phyloP scores from a whole-genome alignment of 2,329 filamentous ascomycete species.

The Eutypa lata region DNA sequence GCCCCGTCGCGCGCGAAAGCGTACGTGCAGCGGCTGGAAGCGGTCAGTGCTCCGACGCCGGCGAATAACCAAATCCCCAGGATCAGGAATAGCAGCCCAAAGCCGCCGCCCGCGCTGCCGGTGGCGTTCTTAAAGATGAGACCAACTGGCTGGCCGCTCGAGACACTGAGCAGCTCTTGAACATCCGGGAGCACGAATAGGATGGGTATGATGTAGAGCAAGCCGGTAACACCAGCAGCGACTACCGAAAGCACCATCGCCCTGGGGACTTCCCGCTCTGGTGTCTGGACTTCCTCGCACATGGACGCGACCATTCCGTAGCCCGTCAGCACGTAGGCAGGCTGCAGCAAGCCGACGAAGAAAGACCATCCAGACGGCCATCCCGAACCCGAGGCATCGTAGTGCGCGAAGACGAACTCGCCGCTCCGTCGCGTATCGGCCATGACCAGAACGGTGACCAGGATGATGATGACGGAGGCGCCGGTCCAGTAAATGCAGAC shows the following conservation, averaged over 20 bases:
- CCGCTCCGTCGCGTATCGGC: conserved; percentile 54
- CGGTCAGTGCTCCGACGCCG: conserved; percentile 71
- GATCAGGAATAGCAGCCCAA: conserved; percentile 72
- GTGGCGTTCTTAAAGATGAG: conserved; percentile 74
- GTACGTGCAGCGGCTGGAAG: conserved; percentile 71
- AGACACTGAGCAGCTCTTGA: conserved; percentile 57
- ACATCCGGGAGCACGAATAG: conserved; percentile 74
- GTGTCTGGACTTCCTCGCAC: conserved; percentile 70
- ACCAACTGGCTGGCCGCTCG: conserved; percentile 73
- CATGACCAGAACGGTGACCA: conserved; percentile 56
- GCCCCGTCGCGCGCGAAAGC: conserved; percentile 74
- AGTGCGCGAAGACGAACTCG: conserved; percentile 66
- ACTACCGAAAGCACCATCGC: conserved; percentile 69
- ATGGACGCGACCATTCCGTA: conserved; percentile 71
- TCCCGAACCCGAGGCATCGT: conserved; percentile 61
- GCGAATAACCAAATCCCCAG: conserved; percentile 76
- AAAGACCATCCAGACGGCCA: conserved; percentile 71
- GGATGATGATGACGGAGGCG: conserved; percentile 52
- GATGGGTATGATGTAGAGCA: conserved; percentile 69
- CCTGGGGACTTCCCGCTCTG: conserved; percentile 65
- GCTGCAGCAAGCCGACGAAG: conserved; percentile 68
- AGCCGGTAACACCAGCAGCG: conserved; percentile 62
- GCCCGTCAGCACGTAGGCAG: conserved; percentile 59
- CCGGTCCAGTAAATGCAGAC: conserved; percentile 72
- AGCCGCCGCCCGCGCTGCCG: conserved; percentile 68